phyloP scores from a whole-genome alignment of 257 asterid species.

The Plectranthus barbatus region DNA sequence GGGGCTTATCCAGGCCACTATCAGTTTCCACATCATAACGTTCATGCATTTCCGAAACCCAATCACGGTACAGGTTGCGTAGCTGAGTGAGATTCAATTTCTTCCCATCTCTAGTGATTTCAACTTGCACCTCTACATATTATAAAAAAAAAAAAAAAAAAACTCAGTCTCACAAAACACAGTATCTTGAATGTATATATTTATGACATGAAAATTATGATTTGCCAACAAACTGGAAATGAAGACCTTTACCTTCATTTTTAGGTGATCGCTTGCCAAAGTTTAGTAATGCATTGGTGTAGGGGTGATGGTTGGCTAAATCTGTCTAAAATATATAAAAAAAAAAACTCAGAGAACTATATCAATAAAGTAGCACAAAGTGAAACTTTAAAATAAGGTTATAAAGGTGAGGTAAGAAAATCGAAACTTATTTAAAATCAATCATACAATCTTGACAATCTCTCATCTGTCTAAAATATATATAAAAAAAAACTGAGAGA shows the following conservation, averaged over 20 bases:
- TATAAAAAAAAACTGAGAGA: background rate
- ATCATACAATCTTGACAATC: no score
- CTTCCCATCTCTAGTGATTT: conserved; percentile 38
- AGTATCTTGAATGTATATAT: background rate
- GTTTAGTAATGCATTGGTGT: conserved; percentile 49
- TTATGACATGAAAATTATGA: background rate
- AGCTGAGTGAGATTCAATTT: conserved; percentile 34
- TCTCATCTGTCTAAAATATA: conserved; percentile 51
- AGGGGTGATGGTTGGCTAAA: conserved; percentile 55
- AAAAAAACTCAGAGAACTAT: no score
- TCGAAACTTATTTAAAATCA: no score
- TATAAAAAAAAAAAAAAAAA: no score
- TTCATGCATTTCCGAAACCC: conserved; percentile 59
- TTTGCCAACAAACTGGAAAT: background rate
- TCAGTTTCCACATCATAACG: conserved; percentile 46
- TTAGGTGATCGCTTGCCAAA: conserved; percentile 43
- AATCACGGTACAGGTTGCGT: conserved; percentile 46
- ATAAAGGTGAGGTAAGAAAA: no score
- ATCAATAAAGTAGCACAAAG: background rate
- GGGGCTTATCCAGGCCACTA: conserved; percentile 50
- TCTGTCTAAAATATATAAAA: conserved; percentile 41
- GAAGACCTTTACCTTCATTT: conserved; percentile 28
- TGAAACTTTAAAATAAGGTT: background rate
- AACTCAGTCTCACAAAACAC: background rate
- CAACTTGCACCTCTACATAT: conserved; percentile 36